Evolutionary conservation across 179 eudicot genomes (phyloP).

Genomic region (Carnegiea gigantea): DNA sequence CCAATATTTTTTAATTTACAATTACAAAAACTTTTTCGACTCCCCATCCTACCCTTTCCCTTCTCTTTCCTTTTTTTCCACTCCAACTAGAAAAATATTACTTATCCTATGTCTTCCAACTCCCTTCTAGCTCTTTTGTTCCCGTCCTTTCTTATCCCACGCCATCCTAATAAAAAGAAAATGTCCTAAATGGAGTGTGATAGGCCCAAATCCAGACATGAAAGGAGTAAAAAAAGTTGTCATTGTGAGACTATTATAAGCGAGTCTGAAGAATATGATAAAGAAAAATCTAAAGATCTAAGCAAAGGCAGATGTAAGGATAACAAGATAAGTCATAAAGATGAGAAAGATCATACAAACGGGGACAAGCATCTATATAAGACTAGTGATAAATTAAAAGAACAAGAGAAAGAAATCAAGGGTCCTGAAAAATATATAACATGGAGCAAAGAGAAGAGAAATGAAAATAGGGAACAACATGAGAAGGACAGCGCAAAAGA

Average conservation of each 20-base stretch:
- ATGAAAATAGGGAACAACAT: constrained; percentile 50
- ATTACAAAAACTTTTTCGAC: no score
- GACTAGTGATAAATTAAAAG: constrained; percentile 37
- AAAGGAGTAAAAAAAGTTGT: constrained; percentile 50
- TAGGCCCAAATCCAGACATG: constrained; percentile 41
- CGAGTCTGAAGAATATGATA: constrained; percentile 40
- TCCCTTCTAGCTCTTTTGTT: no score
- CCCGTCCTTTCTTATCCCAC: no score
- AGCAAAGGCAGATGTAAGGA: constrained; percentile 68
- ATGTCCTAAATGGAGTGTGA: constrained; percentile 37
- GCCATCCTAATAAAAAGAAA: no score
- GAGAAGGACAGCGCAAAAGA: constrained; percentile 52
- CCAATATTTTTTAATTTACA: no score
- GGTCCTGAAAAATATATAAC: constrained; percentile 43
- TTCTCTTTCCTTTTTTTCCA: no score
- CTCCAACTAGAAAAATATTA: no score
- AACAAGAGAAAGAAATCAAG: constrained; percentile 42
- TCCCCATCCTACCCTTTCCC: no score
- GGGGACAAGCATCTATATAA: constrained; percentile 56
- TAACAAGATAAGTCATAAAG: constrained; percentile 62
- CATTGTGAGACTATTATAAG: constrained; percentile 40
- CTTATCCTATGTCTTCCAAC: no score
- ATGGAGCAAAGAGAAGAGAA: constrained; percentile 46
- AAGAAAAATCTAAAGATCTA: constrained; percentile 40
- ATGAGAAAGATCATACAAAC: constrained; percentile 66